Evolutionary conservation across 192 early-diverging fungal genomes (phyloP), one percentile per base, ranked within the genome.

Genomic region (Gryganskiella cystojenkinii): DNA sequence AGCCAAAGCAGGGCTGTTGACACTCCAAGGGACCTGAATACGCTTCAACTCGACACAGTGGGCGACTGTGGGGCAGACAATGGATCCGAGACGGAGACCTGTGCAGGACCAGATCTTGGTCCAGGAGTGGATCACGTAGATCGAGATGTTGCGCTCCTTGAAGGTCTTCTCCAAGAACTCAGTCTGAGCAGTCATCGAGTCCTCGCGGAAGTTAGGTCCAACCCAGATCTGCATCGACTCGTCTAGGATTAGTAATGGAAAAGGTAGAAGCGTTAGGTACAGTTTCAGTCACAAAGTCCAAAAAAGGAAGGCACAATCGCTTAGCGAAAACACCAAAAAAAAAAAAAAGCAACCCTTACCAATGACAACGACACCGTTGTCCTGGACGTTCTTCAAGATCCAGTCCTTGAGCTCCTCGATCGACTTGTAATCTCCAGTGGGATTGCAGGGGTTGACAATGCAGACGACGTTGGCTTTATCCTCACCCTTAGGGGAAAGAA

Each of bases 201-300:
- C 94, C 51, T 85, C 54, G 42, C 91, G 92, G 85, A 93, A 96
- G 49, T 90, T 70, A 34, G 86, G 67, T 51, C 93, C 94, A 64
- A 92, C 90, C 95, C 95, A 96, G n/a, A 92, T 92, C 83, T 96
- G 95, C 95, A 96, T 96, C 0, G 95, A 96, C 81, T 96, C 95
- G 74, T 96, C 90, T 89, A 69, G 30, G 9, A 43, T 56, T 25
- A 24, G 25, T 45, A 24, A 8, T 28, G 33, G 19, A 17, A n/a
- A 20, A 53, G 20, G 25, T 43, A 4, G 35, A 8, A n/a, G 34
- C 19, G 6, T 34, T 7, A 30, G 24, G 27, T 42, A 19, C 33
- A 19, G 15, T 33, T 44, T 27, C 43, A 55, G 24, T 40, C 30
- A 40, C 20, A 40, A 33, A n/a, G 31, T 11, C n/a, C n/a, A 53